These are phyloP conservation scores for Asterochloris sp. DNA, from an alignment of 139 green algal genomes.

Conservation along the genomic window DNA sequence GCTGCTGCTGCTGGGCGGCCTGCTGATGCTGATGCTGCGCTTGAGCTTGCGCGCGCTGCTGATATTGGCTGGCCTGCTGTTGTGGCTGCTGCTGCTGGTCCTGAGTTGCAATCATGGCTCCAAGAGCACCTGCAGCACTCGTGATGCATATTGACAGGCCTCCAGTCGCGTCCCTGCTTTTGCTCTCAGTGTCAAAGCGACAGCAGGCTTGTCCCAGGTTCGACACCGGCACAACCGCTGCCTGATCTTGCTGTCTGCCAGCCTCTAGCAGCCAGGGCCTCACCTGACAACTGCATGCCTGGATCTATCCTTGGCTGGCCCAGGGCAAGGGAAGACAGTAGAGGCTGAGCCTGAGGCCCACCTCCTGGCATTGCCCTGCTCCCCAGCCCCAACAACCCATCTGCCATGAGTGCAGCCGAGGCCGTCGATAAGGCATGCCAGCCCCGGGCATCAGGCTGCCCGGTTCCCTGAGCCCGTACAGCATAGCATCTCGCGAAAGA, in stretches of 20 bases:
- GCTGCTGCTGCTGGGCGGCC: slow-evolving; percentile 21
- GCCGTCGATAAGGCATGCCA: slow-evolving; percentile 8
- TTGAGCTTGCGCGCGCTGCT: slow-evolving; percentile 12
- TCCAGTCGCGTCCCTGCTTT: too few species aligned
- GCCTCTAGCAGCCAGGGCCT: too few species aligned
- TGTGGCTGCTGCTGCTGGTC: background rate
- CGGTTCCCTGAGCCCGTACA: too few species aligned
- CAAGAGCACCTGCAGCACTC: too few species aligned
- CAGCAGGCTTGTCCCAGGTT: too few species aligned
- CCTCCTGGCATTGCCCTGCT: slow-evolving; percentile 11
- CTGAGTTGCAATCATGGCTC: background rate
- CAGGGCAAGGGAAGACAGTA: too few species aligned
- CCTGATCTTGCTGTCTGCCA: too few species aligned
- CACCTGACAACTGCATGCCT: background rate
- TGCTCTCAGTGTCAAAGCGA: too few species aligned
- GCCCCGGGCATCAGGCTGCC: background rate
- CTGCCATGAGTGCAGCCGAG: slow-evolving; percentile 22
- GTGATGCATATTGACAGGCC: too few species aligned
- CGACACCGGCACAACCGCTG: too few species aligned
- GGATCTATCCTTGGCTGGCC: background rate
- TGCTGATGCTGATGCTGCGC: slow-evolving; percentile 23
- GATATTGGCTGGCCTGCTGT: background rate
- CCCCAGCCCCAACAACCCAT: slow-evolving; percentile 3
- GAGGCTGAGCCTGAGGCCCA: too few species aligned
- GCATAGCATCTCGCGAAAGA: too few species aligned